Evolutionary conservation across 2,329 filamentous ascomycete genomes (phyloP), one percentile per base, ranked within the genome.

Genomic region (Raffaelea deltoideospora): DNA sequence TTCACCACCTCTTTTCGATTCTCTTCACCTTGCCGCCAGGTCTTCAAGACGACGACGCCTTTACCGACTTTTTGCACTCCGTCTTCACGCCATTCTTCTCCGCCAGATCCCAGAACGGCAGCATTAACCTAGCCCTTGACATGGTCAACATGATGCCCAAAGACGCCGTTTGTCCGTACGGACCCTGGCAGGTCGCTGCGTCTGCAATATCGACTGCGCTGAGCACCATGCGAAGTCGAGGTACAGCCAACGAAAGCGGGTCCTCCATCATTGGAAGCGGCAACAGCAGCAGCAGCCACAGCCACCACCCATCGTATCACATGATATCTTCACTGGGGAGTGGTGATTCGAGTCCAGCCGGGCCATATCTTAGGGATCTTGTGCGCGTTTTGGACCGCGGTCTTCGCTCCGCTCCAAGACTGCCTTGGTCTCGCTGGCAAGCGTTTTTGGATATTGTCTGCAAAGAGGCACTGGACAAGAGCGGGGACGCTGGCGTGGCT

Each of bases 331-430:
- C 33, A 2, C 27, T 31, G 1, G 31, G 28, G 13, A 23, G 27
- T n/a, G 37, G 30, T 15, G 30, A 47, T 23, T 60, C 65, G 9
- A 55, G 64, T 40, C 60, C 72, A 26, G 53, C 77, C 37, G 72
- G 79, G 13, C 71, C 74, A 10, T 76, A 84, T 38, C 86, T 83
- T 44, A 75, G 79, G 9, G 72, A 79, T 35, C 59, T 80, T 19
- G 65, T 77, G 14, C 76, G 69, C 15, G 68, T 92, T 24, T 63
- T 93, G 3, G 67, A 77, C 47, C 59, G 66, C 45, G 75, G 81
- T 15, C 52, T 80, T 33, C 53, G 55, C 22, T 57, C 60, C 18
- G 64, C 64, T 3, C 63, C 65, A 0, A 59, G 59, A 15, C 53
- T 73, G 8, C 64, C 66, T 0, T 57, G 55, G 45, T 40, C 55